Conservation (phyloP, 768 basidiomycete genomes). For the Xerocomellus intermedius region DNA sequence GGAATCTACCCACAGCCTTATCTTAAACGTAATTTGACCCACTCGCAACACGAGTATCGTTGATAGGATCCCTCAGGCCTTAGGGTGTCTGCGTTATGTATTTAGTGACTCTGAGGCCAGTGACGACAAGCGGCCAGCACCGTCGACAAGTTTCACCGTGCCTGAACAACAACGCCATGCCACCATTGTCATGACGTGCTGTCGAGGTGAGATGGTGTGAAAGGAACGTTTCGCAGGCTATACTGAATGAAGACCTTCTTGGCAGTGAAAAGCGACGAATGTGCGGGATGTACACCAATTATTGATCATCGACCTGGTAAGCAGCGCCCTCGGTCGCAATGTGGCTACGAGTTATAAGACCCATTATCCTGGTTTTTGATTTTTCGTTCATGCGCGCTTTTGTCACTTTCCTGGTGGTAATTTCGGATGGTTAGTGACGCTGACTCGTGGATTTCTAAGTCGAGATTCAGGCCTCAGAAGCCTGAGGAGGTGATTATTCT, state of each 20-base stretch:
- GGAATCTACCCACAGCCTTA: neutral
- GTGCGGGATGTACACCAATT: slow-evolving; percentile 20
- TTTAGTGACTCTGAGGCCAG: too few species aligned
- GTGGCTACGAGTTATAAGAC: slow-evolving; percentile 14
- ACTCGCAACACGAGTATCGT: too few species aligned
- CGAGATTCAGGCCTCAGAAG: neutral
- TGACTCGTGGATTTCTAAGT: neutral
- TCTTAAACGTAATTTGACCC: too few species aligned
- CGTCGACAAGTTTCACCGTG: neutral
- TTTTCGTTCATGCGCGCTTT: neutral
- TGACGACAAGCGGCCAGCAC: neutral
- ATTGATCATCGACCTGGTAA: neutral
- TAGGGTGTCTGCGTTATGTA: too few species aligned
- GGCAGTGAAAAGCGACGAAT: slow-evolving; percentile 18
- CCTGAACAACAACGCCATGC: neutral
- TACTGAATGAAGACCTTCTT: neutral
- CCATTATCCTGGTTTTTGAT: neutral
- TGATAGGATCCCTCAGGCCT: too few species aligned
- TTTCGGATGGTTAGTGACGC: slow-evolving; percentile 12
- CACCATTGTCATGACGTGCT: neutral
- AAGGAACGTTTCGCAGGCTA: neutral
- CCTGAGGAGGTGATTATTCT: slow-evolving; percentile 32
- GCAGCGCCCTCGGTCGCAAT: slow-evolving; percentile 7
- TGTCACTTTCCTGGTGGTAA: neutral
- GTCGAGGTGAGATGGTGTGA: neutral